phyloP scores from a whole-genome alignment of 1,139 yeast genomes.

The Suhomyces coccinellae region DNA sequence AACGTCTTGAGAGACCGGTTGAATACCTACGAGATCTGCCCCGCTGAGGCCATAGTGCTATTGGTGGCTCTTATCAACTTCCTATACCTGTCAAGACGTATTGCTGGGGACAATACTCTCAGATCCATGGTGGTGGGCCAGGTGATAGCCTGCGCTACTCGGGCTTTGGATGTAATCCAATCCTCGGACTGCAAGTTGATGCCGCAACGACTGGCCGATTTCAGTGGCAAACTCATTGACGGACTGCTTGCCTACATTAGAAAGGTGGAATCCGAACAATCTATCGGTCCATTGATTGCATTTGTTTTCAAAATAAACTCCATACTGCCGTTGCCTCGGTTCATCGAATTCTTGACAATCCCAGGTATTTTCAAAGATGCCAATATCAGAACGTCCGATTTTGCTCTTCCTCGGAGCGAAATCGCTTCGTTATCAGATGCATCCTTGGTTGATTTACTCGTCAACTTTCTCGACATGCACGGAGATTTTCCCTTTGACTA shows the following conservation, averaged over 20 bases:
- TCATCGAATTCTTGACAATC: slow-evolving; percentile 20
- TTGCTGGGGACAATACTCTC: neutral
- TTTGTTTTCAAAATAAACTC: slow-evolving; percentile 24
- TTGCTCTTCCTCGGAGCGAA: neutral
- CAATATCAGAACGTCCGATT: neutral
- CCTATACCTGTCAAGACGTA: neutral
- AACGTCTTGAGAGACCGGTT: neutral
- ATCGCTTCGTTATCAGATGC: neutral
- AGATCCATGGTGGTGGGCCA: neutral
- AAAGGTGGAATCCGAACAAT: neutral
- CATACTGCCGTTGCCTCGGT: slow-evolving; percentile 19
- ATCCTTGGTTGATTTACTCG: slow-evolving; percentile 16
- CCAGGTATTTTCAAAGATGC: slow-evolving; percentile 12
- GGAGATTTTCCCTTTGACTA: slow-evolving; percentile 17
- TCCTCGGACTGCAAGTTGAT: neutral
- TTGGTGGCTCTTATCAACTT: neutral
- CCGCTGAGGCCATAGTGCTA: neutral
- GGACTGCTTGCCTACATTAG: slow-evolving; percentile 3
- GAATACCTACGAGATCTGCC: neutral
- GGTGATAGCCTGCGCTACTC: neutral
- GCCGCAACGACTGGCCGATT: neutral
- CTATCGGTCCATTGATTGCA: slow-evolving; percentile 5
- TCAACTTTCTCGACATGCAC: slow-evolving; percentile 23
- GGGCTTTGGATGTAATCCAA: slow-evolving; percentile 1
- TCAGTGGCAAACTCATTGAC: neutral